Evolutionary conservation across 2,329 filamentous ascomycete genomes (phyloP).

Genomic region (Cladosporium oxysporum): DNA sequence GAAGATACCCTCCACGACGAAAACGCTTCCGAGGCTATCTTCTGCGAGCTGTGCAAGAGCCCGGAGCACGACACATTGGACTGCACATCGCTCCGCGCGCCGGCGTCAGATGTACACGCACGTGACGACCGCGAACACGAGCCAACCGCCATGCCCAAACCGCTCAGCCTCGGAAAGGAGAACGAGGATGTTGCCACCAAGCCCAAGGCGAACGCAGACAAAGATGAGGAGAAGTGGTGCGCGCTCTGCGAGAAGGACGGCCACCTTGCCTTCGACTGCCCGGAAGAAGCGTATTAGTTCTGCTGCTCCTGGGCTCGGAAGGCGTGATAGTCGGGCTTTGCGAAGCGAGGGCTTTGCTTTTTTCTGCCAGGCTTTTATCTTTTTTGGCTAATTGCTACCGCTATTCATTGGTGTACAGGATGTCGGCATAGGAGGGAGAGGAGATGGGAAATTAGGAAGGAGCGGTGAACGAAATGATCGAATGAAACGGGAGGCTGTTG

Average conservation of each 20-base stretch:
- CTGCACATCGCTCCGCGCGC: conserved; percentile 59
- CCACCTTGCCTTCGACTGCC: conserved; percentile 69
- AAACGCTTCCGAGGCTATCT: conserved; percentile 58
- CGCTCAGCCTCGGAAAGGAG: conserved; percentile 22
- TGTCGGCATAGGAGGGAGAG: neutral
- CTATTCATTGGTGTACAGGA: neutral
- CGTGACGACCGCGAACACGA: conserved; percentile 12
- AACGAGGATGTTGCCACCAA: neutral
- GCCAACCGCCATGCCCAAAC: conserved; percentile 23
- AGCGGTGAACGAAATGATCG: neutral
- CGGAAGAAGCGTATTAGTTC: conserved; percentile 41
- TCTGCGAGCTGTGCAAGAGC: conserved; percentile 96
- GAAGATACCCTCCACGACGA: conserved; percentile 54
- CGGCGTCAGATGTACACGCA: conserved; percentile 1
- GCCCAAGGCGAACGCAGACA: conserved; percentile 29
- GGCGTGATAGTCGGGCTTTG: neutral
- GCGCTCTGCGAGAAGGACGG: conserved; percentile 94
- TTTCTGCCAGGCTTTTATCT: neutral
- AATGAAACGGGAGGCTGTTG: neutral
- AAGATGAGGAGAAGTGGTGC: conserved; percentile 88
- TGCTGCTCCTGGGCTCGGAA: conserved; percentile 18
- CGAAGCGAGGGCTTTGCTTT: neutral
- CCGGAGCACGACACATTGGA: conserved; percentile 90
- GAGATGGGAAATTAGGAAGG: neutral
- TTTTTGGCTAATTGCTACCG: neutral